Base-by-base conservation (phyloP, 2,329 filamentous ascomycete species). In the Pseudophaeomoniella oleicola region DNA sequence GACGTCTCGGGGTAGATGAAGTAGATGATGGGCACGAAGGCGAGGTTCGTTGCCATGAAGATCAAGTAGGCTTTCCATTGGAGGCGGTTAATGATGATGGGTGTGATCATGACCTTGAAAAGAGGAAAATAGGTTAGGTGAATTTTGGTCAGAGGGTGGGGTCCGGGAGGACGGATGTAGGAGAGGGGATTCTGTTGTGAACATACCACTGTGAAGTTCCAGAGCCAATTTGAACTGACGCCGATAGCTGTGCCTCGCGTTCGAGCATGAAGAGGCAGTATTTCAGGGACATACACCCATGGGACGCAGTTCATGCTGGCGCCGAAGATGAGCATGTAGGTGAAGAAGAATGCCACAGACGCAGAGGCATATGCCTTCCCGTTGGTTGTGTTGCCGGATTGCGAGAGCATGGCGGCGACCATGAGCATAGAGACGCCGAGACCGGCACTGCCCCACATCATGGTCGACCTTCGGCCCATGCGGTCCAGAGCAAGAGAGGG, bases 191-290 rank as follows among this genome's bases (percentile, higher is more conserved):
- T n/a, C n/a, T n/a, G n/a, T n/a, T n/a, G n/a, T n/a, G n/a, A n/a
- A n/a, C n/a, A n/a, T n/a, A n/a, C n/a, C n/a, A n/a, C n/a, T n/a
- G n/a, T n/a, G n/a, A n/a, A 16, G 14, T 34, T 22, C 35, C 36
- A 37, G 16, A 43, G 16, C 66, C 64, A 69, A 42, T 69, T 69
- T 3, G 58, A 55, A 1, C 57, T 62, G 19, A 67, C 64, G 1
- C 62, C 65, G 16, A 69, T 58, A 2, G 66, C 64, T 11, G 58
- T 66, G 12, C 66, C 65, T 46, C 69, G 67, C 3, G 64, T 60
- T 16, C 66, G 54, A 3, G 62, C 63, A 40, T 66, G 63, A 3
- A 69, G 53, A 1, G 66, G 65, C 2, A 69, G 49, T 30, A 71
- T 66, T 42, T 69, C 63, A 1, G 64, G 62, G 3, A 64, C 60